A percentile compares a stretch with the other conserved stretches of the same genome.
Conservation (phyloP, 164 flowering plant species). For the Vitis riparia region DNA sequence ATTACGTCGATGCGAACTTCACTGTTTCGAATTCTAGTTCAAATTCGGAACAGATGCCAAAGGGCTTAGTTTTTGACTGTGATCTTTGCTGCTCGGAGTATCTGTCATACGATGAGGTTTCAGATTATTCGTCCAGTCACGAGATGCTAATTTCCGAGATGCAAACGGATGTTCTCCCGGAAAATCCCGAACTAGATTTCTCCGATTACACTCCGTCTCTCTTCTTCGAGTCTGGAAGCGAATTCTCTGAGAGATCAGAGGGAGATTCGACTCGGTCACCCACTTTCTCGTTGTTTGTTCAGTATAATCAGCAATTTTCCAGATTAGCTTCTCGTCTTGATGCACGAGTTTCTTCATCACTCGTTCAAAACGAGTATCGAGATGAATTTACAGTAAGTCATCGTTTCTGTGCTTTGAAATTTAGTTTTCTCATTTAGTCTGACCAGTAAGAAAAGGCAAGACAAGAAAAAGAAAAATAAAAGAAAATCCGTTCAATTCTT, state of each 20-base stretch:
- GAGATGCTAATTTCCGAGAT: slow-evolving; percentile 35
- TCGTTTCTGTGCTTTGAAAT: background rate
- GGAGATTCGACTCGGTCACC: slow-evolving; percentile 47
- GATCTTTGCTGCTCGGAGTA: slow-evolving; percentile 52
- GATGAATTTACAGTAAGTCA: slow-evolving; percentile 38
- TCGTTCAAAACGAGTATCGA: slow-evolving; percentile 19
- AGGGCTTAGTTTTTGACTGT: slow-evolving; percentile 20
- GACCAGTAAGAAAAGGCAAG: background rate
- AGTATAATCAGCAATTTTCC: slow-evolving; percentile 49
- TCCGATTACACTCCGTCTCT: slow-evolving; percentile 53
- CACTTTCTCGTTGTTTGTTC: slow-evolving; percentile 49
- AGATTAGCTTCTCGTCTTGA: slow-evolving; percentile 26
- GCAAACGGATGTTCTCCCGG: slow-evolving; percentile 38
- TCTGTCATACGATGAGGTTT: slow-evolving; percentile 27
- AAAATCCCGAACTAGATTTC: slow-evolving; percentile 29
- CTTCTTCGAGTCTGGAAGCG: slow-evolving; percentile 50
- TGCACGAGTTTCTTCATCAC: slow-evolving; percentile 1
- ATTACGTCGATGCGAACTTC: slow-evolving; percentile 8
- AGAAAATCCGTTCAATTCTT: background rate
- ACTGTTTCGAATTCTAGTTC: slow-evolving; percentile 21
- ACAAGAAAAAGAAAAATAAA: too few relatives aligned
- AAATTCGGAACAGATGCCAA: slow-evolving; percentile 19
- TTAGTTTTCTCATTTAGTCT: background rate
- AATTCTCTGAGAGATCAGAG: slow-evolving; percentile 62
- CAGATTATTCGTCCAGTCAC: slow-evolving; percentile 33